Base-by-base conservation (phyloP, 2,329 filamentous ascomycete genomes). In the Lecanicillium sp. region DNA sequence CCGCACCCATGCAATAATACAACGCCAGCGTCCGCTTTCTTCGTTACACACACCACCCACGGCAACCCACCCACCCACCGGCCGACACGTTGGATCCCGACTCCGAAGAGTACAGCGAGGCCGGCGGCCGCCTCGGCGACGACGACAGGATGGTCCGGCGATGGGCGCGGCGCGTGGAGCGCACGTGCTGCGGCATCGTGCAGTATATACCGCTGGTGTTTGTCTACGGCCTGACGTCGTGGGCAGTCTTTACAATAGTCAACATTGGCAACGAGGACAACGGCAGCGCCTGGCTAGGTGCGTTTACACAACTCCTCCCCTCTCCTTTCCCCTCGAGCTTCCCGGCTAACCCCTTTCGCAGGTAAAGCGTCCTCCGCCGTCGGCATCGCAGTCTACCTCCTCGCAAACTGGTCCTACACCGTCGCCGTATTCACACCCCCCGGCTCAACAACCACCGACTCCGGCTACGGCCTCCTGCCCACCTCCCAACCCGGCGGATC, bases 401-500 rank as follows among this genome's bases (percentile, higher is more conserved):
- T 95, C 59, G 81, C 94, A 53, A 91, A 93, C 66, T 86, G 84
- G 77, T 91, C 80, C 59, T 98, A 98, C 70, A 93, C 88, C 1
- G 83, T 84, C 37, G 93, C 93, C 59, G 91, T 97, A 54, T 96
- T 97, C 69, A 95, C 89, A 20, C 81, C 86, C 54, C 91, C 93
- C 5, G 93, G 93, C 37, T 81, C 77, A 60, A 84, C 81, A 20
- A 82, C 77, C 26, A 77, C 75, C 62, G 71, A 75, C 51, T 68
- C 76, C 61, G 84, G 84, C 56, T 96, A 96, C 70, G 87, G 83
- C 63, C 82, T 86, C 39, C 75, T 96, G 37, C 90, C 90, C n/a
- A 54, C 55, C 20, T 49, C 56, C 19, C 75, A 81, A 52, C 81
- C 84, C 54, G 68, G 78, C 6, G 36, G 27, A 9, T 20, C 20